Evolutionary conservation across 331 rosid species (phyloP), one percentile per base, ranked within the genome.

Genomic region (Quercus tomentella): DNA sequence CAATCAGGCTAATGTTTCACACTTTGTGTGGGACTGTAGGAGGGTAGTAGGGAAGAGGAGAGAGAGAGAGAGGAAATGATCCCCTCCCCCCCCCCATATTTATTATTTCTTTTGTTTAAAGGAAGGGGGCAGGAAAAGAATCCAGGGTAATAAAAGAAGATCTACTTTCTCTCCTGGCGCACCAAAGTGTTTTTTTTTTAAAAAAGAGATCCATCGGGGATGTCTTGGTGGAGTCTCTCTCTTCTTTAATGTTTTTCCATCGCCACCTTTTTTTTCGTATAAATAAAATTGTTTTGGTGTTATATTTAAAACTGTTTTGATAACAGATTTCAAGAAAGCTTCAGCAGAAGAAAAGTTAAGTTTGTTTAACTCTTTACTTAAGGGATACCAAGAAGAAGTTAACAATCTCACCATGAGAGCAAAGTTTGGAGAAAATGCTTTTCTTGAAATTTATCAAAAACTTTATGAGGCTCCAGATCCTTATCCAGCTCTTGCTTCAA

Each of bases 401-500:
- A 98, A 96, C 58, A 96, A 96, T 77, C 89, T 96, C 62, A 96
- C 99, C 4, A 96, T 91, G 93, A 83, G 98, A 83, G 99, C 98
- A 0, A 96, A 96, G 74, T 93, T 89, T 85, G 99, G 98, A 77
- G 99, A 96, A 88, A 96, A 96, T 90, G 92, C 99, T 77, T 96
- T 96, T 72, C 99, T 96, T 85, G 87, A 96, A 85, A 93, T 96
- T 82, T 96, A 96, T 79, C 99, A 96, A 77, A 93, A 91, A 83
- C 89, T 96, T 76, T 93, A 93, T 28, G 99, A 96, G 91, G 98
- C 98, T 73, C 98, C 99, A 22, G 99, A 96, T 89, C 99, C 99
- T 70, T 93, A 90, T 84, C 97, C 94, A 15, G 92, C 94, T 77
- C 93, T 96, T 80, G 92, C 92, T 33, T 96, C 99, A 23, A 84